Conservation (phyloP, 1,284 basidiomycete species). For the Stereum hirsutum region DNA sequence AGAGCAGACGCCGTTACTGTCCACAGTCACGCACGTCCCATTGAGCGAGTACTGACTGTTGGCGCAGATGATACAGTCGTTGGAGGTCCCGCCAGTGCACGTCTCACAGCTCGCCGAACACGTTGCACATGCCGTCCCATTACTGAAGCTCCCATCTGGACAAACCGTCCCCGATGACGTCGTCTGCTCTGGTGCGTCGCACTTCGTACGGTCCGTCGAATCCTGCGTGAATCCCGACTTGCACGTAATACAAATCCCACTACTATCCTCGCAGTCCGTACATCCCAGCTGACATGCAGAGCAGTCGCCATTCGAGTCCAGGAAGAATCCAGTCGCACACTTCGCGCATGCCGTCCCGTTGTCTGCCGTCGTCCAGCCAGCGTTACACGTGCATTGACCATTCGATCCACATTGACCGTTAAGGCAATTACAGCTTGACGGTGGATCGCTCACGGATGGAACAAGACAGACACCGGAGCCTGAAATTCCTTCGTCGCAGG, state of each 20-base stretch:
- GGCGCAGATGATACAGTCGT: conserved; percentile 61
- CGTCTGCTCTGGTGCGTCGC: conserved; percentile 39
- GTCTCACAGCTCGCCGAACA: conserved; percentile 65
- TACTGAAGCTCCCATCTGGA: conserved; percentile 55
- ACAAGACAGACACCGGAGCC: conserved; percentile 64
- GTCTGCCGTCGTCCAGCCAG: conserved; percentile 61
- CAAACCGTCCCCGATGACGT: conserved; percentile 49
- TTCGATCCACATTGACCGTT: conserved; percentile 64
- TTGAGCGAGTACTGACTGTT: conserved; percentile 49
- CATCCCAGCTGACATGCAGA: conserved; percentile 67
- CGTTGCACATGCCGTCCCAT: conserved; percentile 40
- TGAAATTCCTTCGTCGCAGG: conserved; percentile 70
- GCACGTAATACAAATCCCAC: conserved; percentile 67
- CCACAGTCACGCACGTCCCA: conserved; percentile 56
- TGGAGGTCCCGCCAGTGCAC: conserved; percentile 60
- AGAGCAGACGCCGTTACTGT: conserved; percentile 60
- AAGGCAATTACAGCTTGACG: conserved; percentile 64
- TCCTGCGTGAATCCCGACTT: conserved; percentile 55
- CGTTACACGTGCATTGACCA: conserved; percentile 64
- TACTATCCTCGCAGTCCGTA: conserved; percentile 50
- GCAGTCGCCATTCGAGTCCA: conserved; percentile 60
- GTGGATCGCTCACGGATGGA: conserved; percentile 36
- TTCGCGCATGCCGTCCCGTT: conserved; percentile 69
- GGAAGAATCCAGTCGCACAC: conserved; percentile 69
- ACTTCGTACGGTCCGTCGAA: conserved; percentile 58